Percentiles rank a stretch among this genome's conserved stretches.
Evolutionary conservation across 257 asterid genomes (phyloP).

Genomic region (Hygrophila difformis): DNA sequence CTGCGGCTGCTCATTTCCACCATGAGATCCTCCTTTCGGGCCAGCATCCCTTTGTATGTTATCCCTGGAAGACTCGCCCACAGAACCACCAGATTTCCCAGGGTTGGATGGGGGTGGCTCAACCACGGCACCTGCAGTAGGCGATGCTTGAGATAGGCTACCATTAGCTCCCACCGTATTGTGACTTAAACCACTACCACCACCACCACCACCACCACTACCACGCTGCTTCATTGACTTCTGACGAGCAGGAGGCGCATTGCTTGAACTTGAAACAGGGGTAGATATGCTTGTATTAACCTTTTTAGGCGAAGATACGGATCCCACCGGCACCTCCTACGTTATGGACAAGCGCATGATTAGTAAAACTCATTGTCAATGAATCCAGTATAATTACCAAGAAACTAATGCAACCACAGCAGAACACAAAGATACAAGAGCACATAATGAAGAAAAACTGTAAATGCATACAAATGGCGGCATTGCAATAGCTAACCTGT

Average conservation of each 20-base stretch:
- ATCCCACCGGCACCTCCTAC: constrained; percentile 29
- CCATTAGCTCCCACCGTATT: constrained; percentile 26
- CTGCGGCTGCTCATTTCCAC: constrained; percentile 32
- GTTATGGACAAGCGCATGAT: constrained; percentile 1
- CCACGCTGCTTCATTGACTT: constrained; percentile 35
- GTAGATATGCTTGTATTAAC: constrained; percentile 20
- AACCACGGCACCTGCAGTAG: not conserved
- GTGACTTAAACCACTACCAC: constrained; percentile 30
- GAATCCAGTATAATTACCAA: too few relatives aligned
- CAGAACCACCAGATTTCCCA: not conserved
- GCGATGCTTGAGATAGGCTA: constrained; percentile 22
- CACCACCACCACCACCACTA: constrained; percentile 29
- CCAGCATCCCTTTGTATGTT: not conserved
- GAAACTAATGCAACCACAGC: too few relatives aligned
- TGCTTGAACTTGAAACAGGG: constrained; percentile 31
- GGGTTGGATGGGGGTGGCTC: not conserved
- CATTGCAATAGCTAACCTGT: constrained; percentile 30
- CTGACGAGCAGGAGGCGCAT: constrained; percentile 35
- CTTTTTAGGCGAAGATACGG: constrained; percentile 33
- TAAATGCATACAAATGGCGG: not conserved
- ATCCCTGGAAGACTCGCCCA: not conserved
- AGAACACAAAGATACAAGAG: too few relatives aligned
- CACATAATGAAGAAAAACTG: too few relatives aligned
- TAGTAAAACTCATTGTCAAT: too few relatives aligned
- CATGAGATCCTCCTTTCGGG: not conserved